Conservation (phyloP, 768 basidiomycete species). For the Trichaptum fuscoviolaceum region DNA sequence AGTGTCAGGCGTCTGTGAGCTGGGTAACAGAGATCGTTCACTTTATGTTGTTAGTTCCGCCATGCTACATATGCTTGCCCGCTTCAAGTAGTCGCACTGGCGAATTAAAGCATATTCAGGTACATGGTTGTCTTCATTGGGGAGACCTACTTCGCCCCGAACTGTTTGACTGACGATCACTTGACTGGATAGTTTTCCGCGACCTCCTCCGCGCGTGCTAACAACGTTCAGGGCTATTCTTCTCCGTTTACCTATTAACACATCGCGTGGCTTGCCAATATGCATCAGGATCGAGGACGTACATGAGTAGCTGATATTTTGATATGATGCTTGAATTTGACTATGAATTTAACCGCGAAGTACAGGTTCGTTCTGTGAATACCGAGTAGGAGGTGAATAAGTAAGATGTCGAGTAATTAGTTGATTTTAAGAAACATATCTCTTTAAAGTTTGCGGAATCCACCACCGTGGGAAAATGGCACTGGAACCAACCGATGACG, state of each 20-base stretch:
- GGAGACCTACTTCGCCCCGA: not conserved
- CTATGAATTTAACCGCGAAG: no score
- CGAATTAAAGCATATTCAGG: not conserved
- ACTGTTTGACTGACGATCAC: not conserved
- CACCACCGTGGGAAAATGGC: not conserved
- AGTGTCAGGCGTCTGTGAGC: not conserved
- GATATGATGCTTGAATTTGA: no score
- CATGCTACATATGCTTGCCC: not conserved
- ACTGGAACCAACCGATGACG: not conserved
- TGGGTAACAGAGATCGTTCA: not conserved
- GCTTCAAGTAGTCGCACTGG: not conserved
- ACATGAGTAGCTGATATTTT: no score
- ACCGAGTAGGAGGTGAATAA: no score
- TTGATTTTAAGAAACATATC: no score
- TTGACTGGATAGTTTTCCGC: not conserved
- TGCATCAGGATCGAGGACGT: no score
- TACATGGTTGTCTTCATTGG: not conserved
- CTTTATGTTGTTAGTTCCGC: not conserved
- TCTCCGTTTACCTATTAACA: no score
- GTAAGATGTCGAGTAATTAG: no score
- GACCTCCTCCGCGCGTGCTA: no score
- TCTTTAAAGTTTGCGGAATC: not conserved
- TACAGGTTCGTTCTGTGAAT: no score
- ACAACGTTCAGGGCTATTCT: not conserved
- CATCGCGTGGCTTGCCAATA: no score